Conservation (phyloP, 192 early-diverging fungal genomes). For the Backusella luteola region DNA sequence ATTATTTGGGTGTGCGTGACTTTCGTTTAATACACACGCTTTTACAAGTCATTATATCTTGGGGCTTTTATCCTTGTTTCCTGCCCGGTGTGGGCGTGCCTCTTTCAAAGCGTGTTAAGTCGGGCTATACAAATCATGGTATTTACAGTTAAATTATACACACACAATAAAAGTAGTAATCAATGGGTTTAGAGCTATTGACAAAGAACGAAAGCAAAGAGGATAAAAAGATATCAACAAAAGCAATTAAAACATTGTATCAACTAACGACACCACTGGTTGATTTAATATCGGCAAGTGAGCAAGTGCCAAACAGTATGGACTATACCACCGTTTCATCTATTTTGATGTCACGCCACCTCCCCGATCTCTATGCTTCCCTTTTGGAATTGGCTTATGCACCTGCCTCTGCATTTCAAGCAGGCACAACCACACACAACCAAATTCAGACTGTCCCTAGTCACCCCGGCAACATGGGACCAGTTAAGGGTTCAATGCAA, state of each 20-base stretch:
- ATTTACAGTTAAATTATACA: neutral
- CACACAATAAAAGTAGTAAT: neutral
- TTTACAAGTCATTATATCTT: conserved; percentile 61
- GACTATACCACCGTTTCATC: conserved; percentile 55
- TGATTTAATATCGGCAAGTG: conserved; percentile 10
- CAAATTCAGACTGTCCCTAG: neutral
- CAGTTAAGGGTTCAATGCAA: neutral
- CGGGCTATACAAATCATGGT: conserved; percentile 50
- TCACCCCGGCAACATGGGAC: conserved; percentile 8
- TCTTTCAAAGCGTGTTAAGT: conserved; percentile 57
- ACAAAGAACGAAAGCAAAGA: conserved; percentile 18
- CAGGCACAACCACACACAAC: neutral
- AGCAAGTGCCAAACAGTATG: conserved; percentile 6
- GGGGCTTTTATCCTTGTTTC: conserved; percentile 69
- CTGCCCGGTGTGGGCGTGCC: conserved; percentile 68
- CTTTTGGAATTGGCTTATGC: conserved; percentile 69
- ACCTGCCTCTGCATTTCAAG: conserved; percentile 44
- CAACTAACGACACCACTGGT: conserved; percentile 6
- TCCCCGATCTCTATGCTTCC: conserved; percentile 64
- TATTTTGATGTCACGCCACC: conserved; percentile 52
- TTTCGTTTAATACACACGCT: conserved; percentile 61
- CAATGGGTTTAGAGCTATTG: neutral
- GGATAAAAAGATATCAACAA: neutral
- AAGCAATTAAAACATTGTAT: neutral
- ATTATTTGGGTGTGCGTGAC: conserved; percentile 57